Conservation (phyloP, 2,329 filamentous ascomycete species). For the Colletotrichum liriopes region DNA sequence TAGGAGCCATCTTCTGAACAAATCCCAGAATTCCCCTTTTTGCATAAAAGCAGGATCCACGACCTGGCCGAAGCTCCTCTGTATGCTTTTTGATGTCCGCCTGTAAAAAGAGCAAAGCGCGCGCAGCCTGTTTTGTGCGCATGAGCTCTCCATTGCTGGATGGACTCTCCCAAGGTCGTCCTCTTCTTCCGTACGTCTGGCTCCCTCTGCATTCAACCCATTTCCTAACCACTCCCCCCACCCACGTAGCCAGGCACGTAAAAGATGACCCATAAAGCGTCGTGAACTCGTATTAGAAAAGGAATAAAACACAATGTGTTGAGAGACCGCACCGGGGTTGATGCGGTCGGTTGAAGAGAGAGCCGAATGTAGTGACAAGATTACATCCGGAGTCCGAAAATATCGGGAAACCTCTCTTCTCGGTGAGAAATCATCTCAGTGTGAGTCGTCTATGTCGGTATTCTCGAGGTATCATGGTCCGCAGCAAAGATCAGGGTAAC, state of each 20-base stretch:
- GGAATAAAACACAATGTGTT: constrained; percentile 36
- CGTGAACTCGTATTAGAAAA: constrained; percentile 44
- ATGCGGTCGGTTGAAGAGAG: constrained; percentile 40
- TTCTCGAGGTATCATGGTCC: constrained; percentile 65
- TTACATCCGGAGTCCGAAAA: constrained; percentile 49
- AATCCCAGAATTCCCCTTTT: constrained; percentile 38
- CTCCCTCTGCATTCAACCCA: constrained; percentile 10
- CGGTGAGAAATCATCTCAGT: constrained; percentile 53
- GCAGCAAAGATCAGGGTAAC: constrained; percentile 60
- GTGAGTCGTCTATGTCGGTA: constrained; percentile 60
- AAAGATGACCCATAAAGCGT: constrained; percentile 40
- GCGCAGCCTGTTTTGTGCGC: constrained; percentile 12
- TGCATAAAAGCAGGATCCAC: constrained; percentile 29
- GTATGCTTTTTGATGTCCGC: constrained; percentile 40
- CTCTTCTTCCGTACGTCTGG: constrained; percentile 31
- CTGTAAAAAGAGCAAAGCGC: constrained; percentile 28
- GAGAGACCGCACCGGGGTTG: constrained; percentile 27
- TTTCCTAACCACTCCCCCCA: constrained; percentile 9
- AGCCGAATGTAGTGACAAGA: constrained; percentile 51
- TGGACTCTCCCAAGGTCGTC: constrained; percentile 28
- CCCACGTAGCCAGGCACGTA: constrained; percentile 33
- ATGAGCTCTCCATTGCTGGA: constrained; percentile 38
- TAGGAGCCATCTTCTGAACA: constrained; percentile 34
- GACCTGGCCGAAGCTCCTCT: constrained; percentile 35
- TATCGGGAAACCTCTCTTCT: constrained; percentile 47